A percentile compares a stretch with the other conserved stretches of the same genome.
Evolutionary conservation across 495 filamentous ascomycete species (phyloP).

Genomic region (Podospora comata): DNA sequence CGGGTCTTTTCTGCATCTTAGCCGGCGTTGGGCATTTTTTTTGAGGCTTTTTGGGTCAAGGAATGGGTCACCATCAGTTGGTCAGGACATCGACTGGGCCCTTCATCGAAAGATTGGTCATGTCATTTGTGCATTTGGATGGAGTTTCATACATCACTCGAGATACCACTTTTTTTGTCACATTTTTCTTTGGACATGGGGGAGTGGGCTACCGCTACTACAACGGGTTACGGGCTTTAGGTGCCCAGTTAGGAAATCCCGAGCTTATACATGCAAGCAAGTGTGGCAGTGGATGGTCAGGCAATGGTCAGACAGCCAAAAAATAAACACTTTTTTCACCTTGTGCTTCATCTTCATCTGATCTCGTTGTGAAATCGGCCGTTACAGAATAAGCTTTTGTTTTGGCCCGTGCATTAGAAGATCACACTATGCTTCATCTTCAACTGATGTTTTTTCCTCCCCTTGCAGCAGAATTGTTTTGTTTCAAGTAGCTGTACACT

Average conservation of each 20-base stretch:
- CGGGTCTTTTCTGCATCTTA: not conserved
- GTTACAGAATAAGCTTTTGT: not conserved
- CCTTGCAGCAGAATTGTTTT: not conserved
- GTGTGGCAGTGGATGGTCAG: not conserved
- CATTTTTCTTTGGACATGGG: conserved; percentile 2
- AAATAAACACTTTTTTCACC: not conserved
- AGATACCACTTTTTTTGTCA: conserved; percentile 7
- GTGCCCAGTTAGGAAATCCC: not conserved
- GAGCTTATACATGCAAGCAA: conserved; percentile 3
- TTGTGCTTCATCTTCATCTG: conserved; percentile 1
- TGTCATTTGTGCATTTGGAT: conserved; percentile 5
- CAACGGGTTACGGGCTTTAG: not conserved
- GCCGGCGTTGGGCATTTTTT: not conserved
- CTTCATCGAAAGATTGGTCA: conserved; percentile 3
- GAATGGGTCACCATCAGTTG: conserved; percentile 2
- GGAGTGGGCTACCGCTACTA: not conserved
- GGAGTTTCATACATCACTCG: not conserved
- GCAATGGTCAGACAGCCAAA: conserved; percentile 7
- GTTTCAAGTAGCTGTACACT: not conserved
- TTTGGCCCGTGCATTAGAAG: not conserved
- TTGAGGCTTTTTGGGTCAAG: not conserved
- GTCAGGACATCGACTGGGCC: conserved; percentile 5
- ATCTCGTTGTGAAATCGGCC: not conserved
- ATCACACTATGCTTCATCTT: conserved; percentile 6
- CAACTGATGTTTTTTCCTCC: not conserved